Evolutionary conservation across 148 eudicot species (phyloP).

Genomic region (Vaccinium myrtillus): DNA sequence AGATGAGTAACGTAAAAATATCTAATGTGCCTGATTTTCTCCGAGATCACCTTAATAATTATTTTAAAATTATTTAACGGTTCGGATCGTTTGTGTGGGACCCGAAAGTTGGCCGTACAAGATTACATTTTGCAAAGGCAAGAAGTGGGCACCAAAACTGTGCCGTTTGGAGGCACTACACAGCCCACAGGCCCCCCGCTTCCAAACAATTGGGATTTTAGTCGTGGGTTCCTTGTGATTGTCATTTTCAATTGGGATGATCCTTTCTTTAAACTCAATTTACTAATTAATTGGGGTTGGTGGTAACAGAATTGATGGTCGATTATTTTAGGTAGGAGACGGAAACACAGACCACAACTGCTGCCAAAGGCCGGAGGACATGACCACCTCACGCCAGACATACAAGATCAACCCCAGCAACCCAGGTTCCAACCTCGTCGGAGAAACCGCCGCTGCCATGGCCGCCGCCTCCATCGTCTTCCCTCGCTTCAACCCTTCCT

Average conservation of each 20-base stretch:
- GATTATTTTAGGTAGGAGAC: conserved; percentile 68
- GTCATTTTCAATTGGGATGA: conserved; percentile 10
- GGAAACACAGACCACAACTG: conserved; percentile 93
- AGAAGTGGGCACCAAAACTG: no score
- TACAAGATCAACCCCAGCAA: conserved; percentile 72
- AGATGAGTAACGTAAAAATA: no score
- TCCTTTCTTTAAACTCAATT: neutral
- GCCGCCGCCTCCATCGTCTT: conserved; percentile 85
- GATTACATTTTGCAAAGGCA: no score
- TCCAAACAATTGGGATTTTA: neutral
- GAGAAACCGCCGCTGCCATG: conserved; percentile 94
- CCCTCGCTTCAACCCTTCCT: conserved; percentile 56
- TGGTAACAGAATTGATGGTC: neutral
- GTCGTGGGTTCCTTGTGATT: conserved; percentile 3
- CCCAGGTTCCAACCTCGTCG: conserved; percentile 94
- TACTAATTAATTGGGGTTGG: neutral
- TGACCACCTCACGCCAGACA: conserved; percentile 84
- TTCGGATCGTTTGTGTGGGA: no score
- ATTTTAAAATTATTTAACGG: no score
- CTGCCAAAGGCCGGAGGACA: conserved; percentile 98
- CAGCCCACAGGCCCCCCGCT: no score
- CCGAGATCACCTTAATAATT: no score
- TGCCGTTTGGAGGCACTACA: no score
- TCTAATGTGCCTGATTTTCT: no score
- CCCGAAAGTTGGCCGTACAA: no score